Conservation (phyloP, 192 early-diverging fungal genomes). For the Coemansia sp. region DNA sequence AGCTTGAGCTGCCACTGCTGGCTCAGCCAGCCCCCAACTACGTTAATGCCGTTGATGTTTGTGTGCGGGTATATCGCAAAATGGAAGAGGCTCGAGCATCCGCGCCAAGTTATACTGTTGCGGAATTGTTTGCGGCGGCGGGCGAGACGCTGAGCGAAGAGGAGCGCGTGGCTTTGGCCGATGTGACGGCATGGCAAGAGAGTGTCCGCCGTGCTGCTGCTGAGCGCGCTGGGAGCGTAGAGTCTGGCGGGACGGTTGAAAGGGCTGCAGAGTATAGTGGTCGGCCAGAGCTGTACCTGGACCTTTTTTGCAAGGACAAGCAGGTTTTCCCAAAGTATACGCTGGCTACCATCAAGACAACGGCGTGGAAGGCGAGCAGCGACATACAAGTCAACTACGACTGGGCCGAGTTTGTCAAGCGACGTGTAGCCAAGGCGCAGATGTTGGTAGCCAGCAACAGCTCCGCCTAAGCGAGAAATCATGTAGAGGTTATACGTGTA, state of each 20-base stretch:
- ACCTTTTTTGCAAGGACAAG: conserved; percentile 44
- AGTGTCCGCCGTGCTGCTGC: background rate
- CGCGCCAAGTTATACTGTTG: background rate
- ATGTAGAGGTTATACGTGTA: background rate
- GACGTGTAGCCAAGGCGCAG: conserved; percentile 41
- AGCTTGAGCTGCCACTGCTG: conserved; percentile 59
- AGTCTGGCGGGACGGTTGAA: background rate
- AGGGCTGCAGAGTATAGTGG: conserved; percentile 25
- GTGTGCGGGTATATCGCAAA: conserved; percentile 24
- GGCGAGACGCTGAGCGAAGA: conserved; percentile 32
- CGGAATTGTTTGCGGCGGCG: conserved; percentile 26
- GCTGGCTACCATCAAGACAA: conserved; percentile 51
- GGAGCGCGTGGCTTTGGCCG: conserved; percentile 42
- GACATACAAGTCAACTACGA: conserved; percentile 55
- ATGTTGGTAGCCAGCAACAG: conserved; percentile 11
- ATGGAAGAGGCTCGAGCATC: background rate
- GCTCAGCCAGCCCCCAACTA: conserved; percentile 53
- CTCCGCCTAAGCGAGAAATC: background rate
- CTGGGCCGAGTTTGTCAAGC: conserved; percentile 53
- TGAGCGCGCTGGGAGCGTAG: background rate
- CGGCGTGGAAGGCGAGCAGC: conserved; percentile 52
- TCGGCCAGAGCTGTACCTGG: conserved; percentile 48
- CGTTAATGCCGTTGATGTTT: conserved; percentile 41
- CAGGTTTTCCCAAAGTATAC: conserved; percentile 29
- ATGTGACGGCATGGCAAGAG: conserved; percentile 32